Percentiles rank a stretch among this genome's conserved stretches.
These are phyloP conservation scores for Phialemonium atrogriseum DNA, from an alignment of 2,329 filamentous ascomycete genomes.

Conservation along the genomic window DNA sequence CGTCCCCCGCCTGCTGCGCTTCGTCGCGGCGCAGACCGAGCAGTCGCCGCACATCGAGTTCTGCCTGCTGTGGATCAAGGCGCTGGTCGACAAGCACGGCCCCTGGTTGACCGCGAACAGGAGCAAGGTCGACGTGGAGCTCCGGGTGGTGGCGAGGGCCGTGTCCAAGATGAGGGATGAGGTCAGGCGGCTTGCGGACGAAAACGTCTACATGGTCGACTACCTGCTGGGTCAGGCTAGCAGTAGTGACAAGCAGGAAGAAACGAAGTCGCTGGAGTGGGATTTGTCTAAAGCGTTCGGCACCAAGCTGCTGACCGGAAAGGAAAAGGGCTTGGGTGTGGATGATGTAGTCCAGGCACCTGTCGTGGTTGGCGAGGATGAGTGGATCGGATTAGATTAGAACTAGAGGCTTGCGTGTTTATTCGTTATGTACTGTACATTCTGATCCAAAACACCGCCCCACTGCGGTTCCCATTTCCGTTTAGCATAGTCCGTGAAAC, in stretches of 20 bases:
- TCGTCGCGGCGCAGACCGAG: conserved; percentile 81
- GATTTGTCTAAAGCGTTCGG: conserved; percentile 8
- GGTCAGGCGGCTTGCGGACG: conserved; percentile 72
- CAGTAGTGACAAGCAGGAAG: conserved; percentile 15
- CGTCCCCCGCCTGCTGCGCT: conserved; percentile 73
- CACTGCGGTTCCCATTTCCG: no score
- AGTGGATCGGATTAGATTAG: conserved; percentile 43
- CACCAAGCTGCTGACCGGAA: conserved; percentile 19
- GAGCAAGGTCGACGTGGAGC: conserved; percentile 71
- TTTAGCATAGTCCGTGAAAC: no score
- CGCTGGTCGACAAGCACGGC: conserved; percentile 73
- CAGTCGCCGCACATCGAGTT: conserved; percentile 92
- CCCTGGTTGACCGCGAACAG: conserved; percentile 75
- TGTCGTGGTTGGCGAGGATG: conserved; percentile 28
- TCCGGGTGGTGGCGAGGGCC: conserved; percentile 74
- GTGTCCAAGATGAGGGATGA: conserved; percentile 75
- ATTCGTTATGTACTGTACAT: no score
- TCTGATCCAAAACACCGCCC: no score
- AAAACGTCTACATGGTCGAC: conserved; percentile 83
- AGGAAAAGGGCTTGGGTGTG: conserved; percentile 13
- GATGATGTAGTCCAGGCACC: conserved; percentile 21
- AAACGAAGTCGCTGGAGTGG: conserved; percentile 11
- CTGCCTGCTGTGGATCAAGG: conserved; percentile 86
- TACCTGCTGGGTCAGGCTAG: conserved; percentile 57
- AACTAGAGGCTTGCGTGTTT: no score